phyloP scores from a whole-genome alignment of 2,329 filamentous ascomycete species.

The Fonsecaea pedrosoi region DNA sequence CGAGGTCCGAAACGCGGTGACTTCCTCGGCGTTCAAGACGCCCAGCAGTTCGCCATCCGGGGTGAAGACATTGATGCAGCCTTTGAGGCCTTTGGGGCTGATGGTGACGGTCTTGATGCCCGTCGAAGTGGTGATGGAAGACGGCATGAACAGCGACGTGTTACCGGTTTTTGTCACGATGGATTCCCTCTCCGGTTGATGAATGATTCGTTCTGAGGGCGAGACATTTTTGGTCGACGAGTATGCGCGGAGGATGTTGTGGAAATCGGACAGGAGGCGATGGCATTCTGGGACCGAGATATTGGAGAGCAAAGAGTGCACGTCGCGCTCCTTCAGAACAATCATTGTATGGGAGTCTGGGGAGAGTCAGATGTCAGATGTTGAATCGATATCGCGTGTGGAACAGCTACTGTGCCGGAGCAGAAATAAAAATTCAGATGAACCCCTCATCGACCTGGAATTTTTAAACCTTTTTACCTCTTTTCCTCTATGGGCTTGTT shows the following conservation, averaged over 20 bases:
- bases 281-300: conserved; percentile 42
- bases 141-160: conserved; percentile 77
- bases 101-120: conserved; percentile 76
- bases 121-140: conserved; percentile 67
- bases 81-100: conserved; percentile 61
- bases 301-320: conserved; percentile 26
- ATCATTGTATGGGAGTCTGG: conserved; percentile 17
- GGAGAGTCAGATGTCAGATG: not conserved
- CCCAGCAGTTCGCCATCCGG: conserved; percentile 68
- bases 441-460: no score
- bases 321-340: conserved; percentile 30
- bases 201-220: conserved; percentile 44
- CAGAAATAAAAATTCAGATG: no score
- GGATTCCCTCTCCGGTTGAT: conserved; percentile 53
- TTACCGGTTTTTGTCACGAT: conserved; percentile 51
- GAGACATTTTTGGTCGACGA: conserved; percentile 42
- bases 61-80: conserved; percentile 72
- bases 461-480: no score
- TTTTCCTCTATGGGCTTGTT: no score
- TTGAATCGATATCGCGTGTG: not conserved
- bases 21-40: conserved; percentile 73
- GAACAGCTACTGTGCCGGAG: no score
- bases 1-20: conserved; percentile 82
- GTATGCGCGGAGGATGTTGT: conserved; percentile 45
- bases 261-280: conserved; percentile 47